Base-by-base conservation (phyloP, 2,329 filamentous ascomycete genomes). In the Cercospora sp. region DNA sequence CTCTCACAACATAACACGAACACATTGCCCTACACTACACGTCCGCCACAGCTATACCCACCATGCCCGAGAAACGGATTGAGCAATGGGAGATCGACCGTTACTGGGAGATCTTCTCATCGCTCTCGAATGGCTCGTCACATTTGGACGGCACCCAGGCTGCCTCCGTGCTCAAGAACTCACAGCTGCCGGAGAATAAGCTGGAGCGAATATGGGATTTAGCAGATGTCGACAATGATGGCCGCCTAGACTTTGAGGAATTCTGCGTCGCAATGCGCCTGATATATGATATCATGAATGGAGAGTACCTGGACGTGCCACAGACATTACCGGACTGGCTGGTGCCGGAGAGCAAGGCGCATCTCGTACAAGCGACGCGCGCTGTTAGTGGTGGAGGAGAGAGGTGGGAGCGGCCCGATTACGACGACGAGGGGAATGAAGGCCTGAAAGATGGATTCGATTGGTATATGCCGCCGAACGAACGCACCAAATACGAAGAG, bases 191-290 rank as follows among this genome's bases (percentile, higher is more conserved):
- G 71, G 89, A 92, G 79, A 88, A 90, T 77, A 94, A 99, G 82
- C 89, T 99, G n/a, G 95, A 98, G 83, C 88, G 90, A 75, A 92
- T 99, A 71, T 99, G 95, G 95, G 95, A 99, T 78, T 86, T 99
- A 71, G 93, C 95, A 67, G 95, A 99, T 79, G 93, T 99, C 70
- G 95, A 99, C 81, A 94, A 94, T 75, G 95, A 99, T 83, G 95
- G 95, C 71, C 96, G 96, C 81, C 85, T 99, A 65, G 95, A 99
- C 82, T 99, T 99, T 83, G 95, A 99, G 83, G 95, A 99, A 85
- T 99, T 99, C 80, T 99, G 95, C 81, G 95, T 99, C 67, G 95
- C 94, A 45, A 99, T 99, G 95, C 89, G 95, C 77, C 84, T 99
- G 77, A 97, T 98, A 76, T 99, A 98, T 80, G 95, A 99, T 80